Conservation (phyloP, 805 yeast species). For the Candida caryicola region DNA sequence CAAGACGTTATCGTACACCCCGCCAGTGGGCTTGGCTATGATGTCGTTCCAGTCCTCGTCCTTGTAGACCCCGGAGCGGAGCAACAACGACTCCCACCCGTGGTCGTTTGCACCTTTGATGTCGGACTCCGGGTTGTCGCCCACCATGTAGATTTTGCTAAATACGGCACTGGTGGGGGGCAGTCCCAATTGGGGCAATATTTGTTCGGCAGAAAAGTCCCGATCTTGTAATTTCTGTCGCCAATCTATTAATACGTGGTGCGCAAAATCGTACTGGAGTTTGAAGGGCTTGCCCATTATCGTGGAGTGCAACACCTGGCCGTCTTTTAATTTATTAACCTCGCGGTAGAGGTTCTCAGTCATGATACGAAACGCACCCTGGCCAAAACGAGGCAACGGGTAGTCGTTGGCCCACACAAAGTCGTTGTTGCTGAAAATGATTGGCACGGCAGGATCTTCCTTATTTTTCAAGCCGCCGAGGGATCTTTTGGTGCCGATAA, state of each 20-base stretch:
- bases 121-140: constrained; percentile 94
- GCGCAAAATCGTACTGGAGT: constrained; percentile 81
- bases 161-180: constrained; percentile 37
- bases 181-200: constrained; percentile 46
- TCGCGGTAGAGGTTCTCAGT: constrained; percentile 59
- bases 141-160: constrained; percentile 83
- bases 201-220: constrained; percentile 19
- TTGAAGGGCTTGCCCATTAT: constrained; percentile 81
- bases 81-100: constrained; percentile 87
- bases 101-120: constrained; percentile 82
- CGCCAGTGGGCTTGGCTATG: constrained; percentile 46
- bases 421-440: constrained; percentile 79
- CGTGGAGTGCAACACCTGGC: constrained; percentile 32
- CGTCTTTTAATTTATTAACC: constrained; percentile 42
- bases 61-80: constrained; percentile 83
- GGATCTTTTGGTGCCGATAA: constrained; percentile 57
- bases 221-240: constrained; percentile 31
- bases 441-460: constrained; percentile 58
- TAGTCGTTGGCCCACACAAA: constrained; percentile 86
- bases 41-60: constrained; percentile 49
- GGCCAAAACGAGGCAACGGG: constrained; percentile 77
- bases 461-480: constrained; percentile 9
- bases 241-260: constrained; percentile 63
- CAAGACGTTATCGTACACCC: constrained; percentile 48
- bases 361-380: constrained; percentile 76